phyloP scores from a whole-genome alignment of 2,329 filamentous ascomycete genomes.

The Penicillium sumatraense region DNA sequence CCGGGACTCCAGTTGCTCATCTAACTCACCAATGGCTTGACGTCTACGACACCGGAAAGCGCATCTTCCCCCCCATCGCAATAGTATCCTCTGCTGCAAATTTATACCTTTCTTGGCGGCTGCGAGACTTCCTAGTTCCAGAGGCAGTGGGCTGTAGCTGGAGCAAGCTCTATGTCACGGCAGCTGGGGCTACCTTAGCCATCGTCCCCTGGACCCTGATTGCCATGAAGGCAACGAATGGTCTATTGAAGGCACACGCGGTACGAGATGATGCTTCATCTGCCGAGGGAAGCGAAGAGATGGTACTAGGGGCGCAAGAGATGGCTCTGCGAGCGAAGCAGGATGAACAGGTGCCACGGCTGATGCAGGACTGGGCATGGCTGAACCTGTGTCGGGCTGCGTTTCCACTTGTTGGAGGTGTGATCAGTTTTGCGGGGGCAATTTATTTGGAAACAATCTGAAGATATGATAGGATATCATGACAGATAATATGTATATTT shows the following conservation, averaged over 20 bases:
- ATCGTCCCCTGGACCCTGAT: slow-evolving; percentile 34
- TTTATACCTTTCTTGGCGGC: slow-evolving; percentile 39
- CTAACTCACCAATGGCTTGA: slow-evolving; percentile 36
- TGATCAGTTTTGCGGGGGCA: slow-evolving; percentile 27
- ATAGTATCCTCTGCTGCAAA: slow-evolving; percentile 60
- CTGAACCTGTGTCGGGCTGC: slow-evolving; percentile 29
- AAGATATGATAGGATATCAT: neutral
- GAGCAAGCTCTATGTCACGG: slow-evolving; percentile 26
- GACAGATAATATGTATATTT: slow-evolving; percentile 8
- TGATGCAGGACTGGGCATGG: slow-evolving; percentile 26
- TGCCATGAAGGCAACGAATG: slow-evolving; percentile 32
- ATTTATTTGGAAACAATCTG: slow-evolving; percentile 11
- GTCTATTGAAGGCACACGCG: slow-evolving; percentile 29
- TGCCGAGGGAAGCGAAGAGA: slow-evolving; percentile 25
- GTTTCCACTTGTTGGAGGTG: slow-evolving; percentile 30
- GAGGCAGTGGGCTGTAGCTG: slow-evolving; percentile 12
- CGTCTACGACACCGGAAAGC: slow-evolving; percentile 55
- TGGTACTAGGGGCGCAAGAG: slow-evolving; percentile 24
- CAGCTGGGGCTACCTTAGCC: slow-evolving; percentile 26
- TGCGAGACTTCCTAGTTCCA: slow-evolving; percentile 15
- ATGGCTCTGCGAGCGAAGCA: slow-evolving; percentile 22
- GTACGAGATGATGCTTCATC: slow-evolving; percentile 26
- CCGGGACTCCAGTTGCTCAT: slow-evolving; percentile 28
- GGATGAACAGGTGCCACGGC: slow-evolving; percentile 20
- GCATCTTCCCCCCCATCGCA: slow-evolving; percentile 56